Conservation (phyloP, 495 filamentous ascomycete genomes). For the Penicillium malachiteum region DNA sequence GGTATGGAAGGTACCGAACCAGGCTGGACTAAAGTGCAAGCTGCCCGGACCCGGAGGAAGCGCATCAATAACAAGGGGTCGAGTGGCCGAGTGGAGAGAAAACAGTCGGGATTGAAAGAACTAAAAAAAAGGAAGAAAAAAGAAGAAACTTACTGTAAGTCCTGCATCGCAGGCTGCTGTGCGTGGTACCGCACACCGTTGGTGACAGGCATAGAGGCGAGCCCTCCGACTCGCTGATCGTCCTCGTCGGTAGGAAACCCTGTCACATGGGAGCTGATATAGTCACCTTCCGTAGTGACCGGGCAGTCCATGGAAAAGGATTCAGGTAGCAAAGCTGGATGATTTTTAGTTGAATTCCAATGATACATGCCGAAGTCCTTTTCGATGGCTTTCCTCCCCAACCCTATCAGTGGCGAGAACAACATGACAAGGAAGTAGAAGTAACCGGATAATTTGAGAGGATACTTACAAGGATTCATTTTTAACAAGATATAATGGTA, state of each 20-base stretch:
- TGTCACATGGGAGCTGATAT: conserved; percentile 36
- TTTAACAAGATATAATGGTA: conserved; percentile 24
- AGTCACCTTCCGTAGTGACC: conserved; percentile 42
- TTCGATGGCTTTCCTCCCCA: no score
- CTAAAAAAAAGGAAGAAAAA: background rate
- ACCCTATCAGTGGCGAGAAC: background rate
- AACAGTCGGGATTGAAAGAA: conserved; percentile 38
- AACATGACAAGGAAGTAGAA: background rate
- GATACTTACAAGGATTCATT: conserved; percentile 30
- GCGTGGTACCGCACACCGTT: conserved; percentile 49
- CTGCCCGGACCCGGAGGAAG: conserved; percentile 38
- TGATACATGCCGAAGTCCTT: no score
- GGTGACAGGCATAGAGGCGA: conserved; percentile 45
- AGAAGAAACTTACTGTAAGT: conserved; percentile 48
- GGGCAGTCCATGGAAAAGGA: conserved; percentile 40
- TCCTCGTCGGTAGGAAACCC: conserved; percentile 43
- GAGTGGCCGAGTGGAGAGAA: conserved; percentile 37
- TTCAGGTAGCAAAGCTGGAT: conserved; percentile 36
- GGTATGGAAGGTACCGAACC: conserved; percentile 33
- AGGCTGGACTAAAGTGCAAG: conserved; percentile 30
- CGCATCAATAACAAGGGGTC: conserved; percentile 36
- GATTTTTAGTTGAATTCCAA: conserved; percentile 17
- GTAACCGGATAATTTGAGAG: conserved; percentile 1
- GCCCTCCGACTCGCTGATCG: conserved; percentile 45
- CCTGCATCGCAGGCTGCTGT: conserved; percentile 44